phyloP scores from a whole-genome alignment of 176 grass and related monocot species.

The Tuctoria greenei region DNA sequence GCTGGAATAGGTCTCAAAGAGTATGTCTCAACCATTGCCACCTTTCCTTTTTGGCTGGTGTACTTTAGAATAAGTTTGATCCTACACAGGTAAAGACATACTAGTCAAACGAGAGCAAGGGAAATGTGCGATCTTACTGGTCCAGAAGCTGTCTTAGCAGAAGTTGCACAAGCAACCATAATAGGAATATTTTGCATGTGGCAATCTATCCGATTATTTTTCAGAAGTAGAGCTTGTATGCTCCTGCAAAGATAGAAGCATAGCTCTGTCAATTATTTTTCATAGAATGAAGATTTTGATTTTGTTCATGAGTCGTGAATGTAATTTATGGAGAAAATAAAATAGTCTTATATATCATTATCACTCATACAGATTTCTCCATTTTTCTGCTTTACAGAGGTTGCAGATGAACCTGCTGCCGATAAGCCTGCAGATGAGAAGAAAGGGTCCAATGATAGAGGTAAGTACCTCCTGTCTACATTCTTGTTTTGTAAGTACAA shows the following conservation, averaged over 20 bases:
- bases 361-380: background rate
- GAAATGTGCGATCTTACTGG: background rate
- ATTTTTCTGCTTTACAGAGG: conserved; percentile 47
- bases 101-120: conserved; percentile 21
- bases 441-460: conserved; percentile 72
- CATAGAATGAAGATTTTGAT: background rate
- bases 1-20: conserved; percentile 13
- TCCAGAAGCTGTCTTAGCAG: background rate
- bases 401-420: conserved; percentile 48
- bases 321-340: background rate
- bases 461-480: conserved; percentile 39
- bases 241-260: background rate
- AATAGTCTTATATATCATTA: background rate
- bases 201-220: background rate
- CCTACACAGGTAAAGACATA: background rate
- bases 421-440: conserved; percentile 70
- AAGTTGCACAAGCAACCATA: background rate
- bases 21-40: background rate
- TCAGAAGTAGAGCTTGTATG: conserved; percentile 4
- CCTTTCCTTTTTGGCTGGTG: background rate
- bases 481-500: conserved; percentile 6
- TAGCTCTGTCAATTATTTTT: background rate
- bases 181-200: background rate
- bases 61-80: background rate
- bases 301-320: conserved; percentile 3